These are phyloP conservation scores for Eremothecium cymbalariae DNA, from an alignment of 1,139 yeast species.

Conservation along the genomic window DNA sequence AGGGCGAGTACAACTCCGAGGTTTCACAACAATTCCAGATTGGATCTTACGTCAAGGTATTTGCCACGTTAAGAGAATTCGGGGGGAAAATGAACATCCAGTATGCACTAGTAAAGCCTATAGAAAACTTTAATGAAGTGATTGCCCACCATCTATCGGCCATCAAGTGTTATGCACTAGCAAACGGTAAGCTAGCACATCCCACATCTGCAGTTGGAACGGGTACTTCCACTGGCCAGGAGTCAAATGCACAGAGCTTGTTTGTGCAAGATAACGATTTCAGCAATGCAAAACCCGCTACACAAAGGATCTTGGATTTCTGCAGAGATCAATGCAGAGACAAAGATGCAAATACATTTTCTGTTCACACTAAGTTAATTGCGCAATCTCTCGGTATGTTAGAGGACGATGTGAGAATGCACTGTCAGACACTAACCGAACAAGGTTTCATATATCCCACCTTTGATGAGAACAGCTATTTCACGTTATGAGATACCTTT, in stretches of 20 bases:
- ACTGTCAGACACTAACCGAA: slow-evolving; percentile 49
- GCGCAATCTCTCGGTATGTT: slow-evolving; percentile 48
- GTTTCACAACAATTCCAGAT: slow-evolving; percentile 30
- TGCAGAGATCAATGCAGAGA: slow-evolving; percentile 38
- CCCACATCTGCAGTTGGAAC: slow-evolving; percentile 12
- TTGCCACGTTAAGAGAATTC: slow-evolving; percentile 67
- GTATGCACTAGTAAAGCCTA: slow-evolving; percentile 50
- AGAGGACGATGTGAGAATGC: slow-evolving; percentile 41
- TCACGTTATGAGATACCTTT: slow-evolving; percentile 38
- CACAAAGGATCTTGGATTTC: slow-evolving; percentile 41
- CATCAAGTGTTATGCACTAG: slow-evolving; percentile 51
- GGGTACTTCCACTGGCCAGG: slow-evolving; percentile 11
- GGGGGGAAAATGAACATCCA: slow-evolving; percentile 59
- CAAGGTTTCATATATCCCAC: slow-evolving; percentile 62
- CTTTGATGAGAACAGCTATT: slow-evolving; percentile 53
- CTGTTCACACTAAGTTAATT: slow-evolving; percentile 58
- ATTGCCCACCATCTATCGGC: slow-evolving; percentile 71
- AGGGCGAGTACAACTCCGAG: slow-evolving; percentile 30
- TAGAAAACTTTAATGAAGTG: slow-evolving; percentile 67
- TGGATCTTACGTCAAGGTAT: slow-evolving; percentile 57
- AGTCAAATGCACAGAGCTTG: slow-evolving; percentile 32
- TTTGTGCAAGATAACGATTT: slow-evolving; percentile 41
- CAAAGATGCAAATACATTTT: slow-evolving; percentile 57
- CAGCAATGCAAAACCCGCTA: slow-evolving; percentile 31
- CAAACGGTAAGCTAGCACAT: slow-evolving; percentile 22